These are phyloP conservation scores for Clarireedia sp. DNA, from an alignment of 2,329 filamentous ascomycete genomes.

Conservation along the genomic window DNA sequence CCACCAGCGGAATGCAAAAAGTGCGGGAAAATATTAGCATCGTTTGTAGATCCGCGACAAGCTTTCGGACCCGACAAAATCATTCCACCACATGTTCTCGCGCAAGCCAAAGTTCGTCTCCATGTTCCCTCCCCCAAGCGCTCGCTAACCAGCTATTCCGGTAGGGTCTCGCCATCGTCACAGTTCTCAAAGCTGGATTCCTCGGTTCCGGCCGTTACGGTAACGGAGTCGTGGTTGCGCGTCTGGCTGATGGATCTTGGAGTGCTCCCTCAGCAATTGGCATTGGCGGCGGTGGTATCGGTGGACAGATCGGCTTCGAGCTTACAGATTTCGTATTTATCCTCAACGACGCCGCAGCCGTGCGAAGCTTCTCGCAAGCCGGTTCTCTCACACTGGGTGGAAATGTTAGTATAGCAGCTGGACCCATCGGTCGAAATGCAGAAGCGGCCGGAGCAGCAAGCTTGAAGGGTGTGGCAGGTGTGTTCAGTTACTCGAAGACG, in stretches of 20 bases:
- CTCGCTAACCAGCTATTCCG: constrained; percentile 9
- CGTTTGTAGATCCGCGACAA: constrained; percentile 90
- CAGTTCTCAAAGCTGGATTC: constrained; percentile 81
- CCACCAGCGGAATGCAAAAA: constrained; percentile 88
- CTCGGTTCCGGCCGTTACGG: constrained; percentile 76
- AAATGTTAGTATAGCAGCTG: constrained; percentile 92
- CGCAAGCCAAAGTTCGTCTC: constrained; percentile 70
- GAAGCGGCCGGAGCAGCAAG: constrained; percentile 93
- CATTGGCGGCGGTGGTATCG: constrained; percentile 73
- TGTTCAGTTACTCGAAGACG: constrained; percentile 97
- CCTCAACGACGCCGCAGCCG: constrained; percentile 81
- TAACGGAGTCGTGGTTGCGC: constrained; percentile 73
- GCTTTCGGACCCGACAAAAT: constrained; percentile 94
- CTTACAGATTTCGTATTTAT: constrained; percentile 97
- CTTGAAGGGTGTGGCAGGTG: constrained; percentile 77
- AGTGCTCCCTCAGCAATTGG: constrained; percentile 75
- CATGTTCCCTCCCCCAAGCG: not conserved
- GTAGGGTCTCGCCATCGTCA: constrained; percentile 73
- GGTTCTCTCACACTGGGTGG: constrained; percentile 89
- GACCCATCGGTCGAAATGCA: constrained; percentile 87
- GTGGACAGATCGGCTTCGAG: constrained; percentile 81
- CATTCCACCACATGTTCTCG: constrained; percentile 83
- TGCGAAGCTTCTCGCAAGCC: constrained; percentile 88
- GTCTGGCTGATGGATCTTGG: constrained; percentile 70
- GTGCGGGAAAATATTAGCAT: constrained; percentile 88